phyloP scores from a whole-genome alignment of 306 rosid species.

The Cucurbita maxima region DNA sequence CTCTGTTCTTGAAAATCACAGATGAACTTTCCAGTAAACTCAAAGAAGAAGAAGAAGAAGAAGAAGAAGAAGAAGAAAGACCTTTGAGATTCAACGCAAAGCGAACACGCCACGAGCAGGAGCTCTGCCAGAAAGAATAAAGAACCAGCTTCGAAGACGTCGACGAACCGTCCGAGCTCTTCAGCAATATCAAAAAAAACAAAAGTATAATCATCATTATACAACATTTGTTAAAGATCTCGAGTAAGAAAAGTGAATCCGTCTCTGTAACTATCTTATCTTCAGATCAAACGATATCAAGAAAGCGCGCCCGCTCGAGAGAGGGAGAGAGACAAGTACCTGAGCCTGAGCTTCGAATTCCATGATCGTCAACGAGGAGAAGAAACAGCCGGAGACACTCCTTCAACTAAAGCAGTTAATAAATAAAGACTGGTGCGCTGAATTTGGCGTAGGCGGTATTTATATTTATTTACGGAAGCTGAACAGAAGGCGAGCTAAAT shows the following conservation, averaged over 20 bases:
- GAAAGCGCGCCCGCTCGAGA: background rate
- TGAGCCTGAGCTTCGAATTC: background rate
- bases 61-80: background rate
- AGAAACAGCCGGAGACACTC: background rate
- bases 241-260: background rate
- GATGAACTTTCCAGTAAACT: background rate
- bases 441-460: background rate
- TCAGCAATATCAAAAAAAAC: background rate
- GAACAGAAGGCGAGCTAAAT: no score
- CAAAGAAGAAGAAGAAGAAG: background rate
- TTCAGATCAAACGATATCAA: background rate
- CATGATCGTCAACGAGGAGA: background rate
- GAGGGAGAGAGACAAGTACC: background rate
- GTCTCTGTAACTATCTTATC: background rate
- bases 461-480: background rate
- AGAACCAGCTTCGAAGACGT: conserved; percentile 15
- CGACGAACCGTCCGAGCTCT: background rate
- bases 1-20: background rate
- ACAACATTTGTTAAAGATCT: background rate
- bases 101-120: conserved; percentile 40
- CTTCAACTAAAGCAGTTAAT: background rate
- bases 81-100: conserved; percentile 40
- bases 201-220: background rate
- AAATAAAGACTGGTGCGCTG: background rate
- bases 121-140: conserved; percentile 36